Conservation (phyloP, 148 eudicot species). For the Vaccinium myrtillus region DNA sequence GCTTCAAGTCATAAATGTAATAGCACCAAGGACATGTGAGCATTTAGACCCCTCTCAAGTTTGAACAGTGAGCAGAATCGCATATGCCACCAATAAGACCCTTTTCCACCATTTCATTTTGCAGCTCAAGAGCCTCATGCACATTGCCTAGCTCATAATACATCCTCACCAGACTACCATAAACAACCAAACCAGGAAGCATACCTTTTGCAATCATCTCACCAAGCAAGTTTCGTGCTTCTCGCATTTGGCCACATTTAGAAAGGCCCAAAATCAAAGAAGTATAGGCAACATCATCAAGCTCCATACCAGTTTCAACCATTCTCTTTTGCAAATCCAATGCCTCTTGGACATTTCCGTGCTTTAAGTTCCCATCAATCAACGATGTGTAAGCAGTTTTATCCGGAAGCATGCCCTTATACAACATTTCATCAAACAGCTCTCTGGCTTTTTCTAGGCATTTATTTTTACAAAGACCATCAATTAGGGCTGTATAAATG, state of each 20-base stretch:
- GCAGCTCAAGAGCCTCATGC: conserved; percentile 71
- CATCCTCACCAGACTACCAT: conserved; percentile 55
- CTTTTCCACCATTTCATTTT: conserved; percentile 61
- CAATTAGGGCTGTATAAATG: conserved; percentile 73
- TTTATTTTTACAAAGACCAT: conserved; percentile 73
- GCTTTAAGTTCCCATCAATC: conserved; percentile 72
- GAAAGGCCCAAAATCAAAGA: conserved; percentile 69
- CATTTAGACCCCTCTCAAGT: conserved; percentile 23
- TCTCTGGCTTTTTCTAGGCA: conserved; percentile 51
- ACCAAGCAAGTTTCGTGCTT: conserved; percentile 60
- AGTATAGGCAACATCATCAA: conserved; percentile 74
- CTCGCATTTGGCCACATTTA: conserved; percentile 43
- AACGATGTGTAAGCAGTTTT: conserved; percentile 68
- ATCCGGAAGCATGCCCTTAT: conserved; percentile 68
- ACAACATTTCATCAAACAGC: conserved; percentile 72
- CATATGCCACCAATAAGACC: conserved; percentile 35
- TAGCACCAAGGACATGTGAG: neutral
- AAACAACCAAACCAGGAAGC: conserved; percentile 73
- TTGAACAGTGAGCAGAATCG: conserved; percentile 23
- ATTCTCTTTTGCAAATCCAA: conserved; percentile 48
- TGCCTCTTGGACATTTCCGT: conserved; percentile 68
- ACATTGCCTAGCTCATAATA: conserved; percentile 56
- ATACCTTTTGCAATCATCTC: conserved; percentile 82
- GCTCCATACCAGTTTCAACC: conserved; percentile 55
- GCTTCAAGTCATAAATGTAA: neutral